Evolutionary conservation across 257 asterid genomes (phyloP).

Genomic region (Avicennia marina): DNA sequence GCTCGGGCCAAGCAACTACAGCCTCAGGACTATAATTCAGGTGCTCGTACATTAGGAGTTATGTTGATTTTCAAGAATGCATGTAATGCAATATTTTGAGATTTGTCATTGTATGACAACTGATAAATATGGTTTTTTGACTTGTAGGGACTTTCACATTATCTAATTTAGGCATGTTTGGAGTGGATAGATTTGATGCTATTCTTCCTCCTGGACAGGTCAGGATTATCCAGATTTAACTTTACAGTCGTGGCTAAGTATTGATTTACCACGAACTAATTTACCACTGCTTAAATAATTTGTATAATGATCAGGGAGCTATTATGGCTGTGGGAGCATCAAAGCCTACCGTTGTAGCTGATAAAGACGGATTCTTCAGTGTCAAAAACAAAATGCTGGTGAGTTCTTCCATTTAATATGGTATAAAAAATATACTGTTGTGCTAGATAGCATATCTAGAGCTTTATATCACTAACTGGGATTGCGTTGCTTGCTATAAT

Average conservation of each 20-base stretch:
- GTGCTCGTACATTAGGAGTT: conserved; percentile 14
- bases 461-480: no score
- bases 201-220: conserved; percentile 97
- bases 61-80: no score
- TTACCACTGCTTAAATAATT: conserved; percentile 10
- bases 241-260: background rate
- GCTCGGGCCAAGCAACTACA: conserved; percentile 67
- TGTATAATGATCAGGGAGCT: conserved; percentile 63
- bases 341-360: conserved; percentile 62
- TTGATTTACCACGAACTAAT: background rate
- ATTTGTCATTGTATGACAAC: background rate
- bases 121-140: background rate
- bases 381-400: conserved; percentile 82
- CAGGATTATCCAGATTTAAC: conserved; percentile 12
- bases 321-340: conserved; percentile 98
- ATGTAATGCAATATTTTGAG: no score
- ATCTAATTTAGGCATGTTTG: conserved; percentile 93
- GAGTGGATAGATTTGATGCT: conserved; percentile 94
- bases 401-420: conserved; percentile 15
- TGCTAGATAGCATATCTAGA: no score
- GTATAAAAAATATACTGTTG: no score
- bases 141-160: conserved; percentile 75
- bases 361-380: conserved; percentile 69
- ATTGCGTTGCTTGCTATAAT: no score
- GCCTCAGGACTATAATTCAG: conserved; percentile 60